Percentiles rank a stretch among this genome's conserved stretches.
These are phyloP conservation scores for Myrica gale DNA, from an alignment of 306 rosid species.

Conservation along the genomic window DNA sequence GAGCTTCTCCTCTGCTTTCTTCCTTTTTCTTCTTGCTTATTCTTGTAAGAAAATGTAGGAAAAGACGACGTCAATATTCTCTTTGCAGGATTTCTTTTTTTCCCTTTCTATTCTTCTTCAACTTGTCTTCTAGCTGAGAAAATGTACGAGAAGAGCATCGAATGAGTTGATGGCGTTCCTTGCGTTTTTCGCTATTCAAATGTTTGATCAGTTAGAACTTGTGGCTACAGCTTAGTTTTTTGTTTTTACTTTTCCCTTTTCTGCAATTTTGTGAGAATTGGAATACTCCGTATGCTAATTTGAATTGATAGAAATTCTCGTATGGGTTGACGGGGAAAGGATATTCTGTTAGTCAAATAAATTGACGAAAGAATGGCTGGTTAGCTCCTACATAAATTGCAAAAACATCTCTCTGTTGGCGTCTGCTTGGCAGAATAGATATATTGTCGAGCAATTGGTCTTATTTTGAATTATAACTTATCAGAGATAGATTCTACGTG, in stretches of 20 bases:
- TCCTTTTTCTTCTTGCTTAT: not conserved
- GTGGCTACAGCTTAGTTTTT: not conserved
- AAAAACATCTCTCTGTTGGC: not conserved
- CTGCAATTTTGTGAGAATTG: not conserved
- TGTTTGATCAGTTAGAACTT: constrained; percentile 29
- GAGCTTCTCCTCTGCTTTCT: not conserved
- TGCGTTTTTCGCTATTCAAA: constrained; percentile 15
- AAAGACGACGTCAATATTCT: too few species aligned
- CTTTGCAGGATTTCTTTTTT: too few species aligned
- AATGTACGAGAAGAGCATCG: not conserved
- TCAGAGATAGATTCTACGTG: not conserved
- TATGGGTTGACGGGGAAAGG: too few species aligned
- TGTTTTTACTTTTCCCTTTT: not conserved
- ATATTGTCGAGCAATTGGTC: not conserved
- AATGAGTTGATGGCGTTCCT: constrained; percentile 29
- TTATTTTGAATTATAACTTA: not conserved
- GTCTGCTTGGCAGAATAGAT: not conserved
- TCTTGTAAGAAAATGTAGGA: constrained; percentile 19
- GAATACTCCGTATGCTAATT: not conserved
- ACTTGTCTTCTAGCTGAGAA: not conserved
- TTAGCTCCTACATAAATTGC: too few species aligned
- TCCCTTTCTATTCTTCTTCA: too few species aligned
- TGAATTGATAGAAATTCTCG: not conserved
- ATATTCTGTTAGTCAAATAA: too few species aligned
- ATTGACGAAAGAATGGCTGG: too few species aligned